Evolutionary conservation across 148 eudicot species (phyloP).

Genomic region (Rhododendron ovatum): DNA sequence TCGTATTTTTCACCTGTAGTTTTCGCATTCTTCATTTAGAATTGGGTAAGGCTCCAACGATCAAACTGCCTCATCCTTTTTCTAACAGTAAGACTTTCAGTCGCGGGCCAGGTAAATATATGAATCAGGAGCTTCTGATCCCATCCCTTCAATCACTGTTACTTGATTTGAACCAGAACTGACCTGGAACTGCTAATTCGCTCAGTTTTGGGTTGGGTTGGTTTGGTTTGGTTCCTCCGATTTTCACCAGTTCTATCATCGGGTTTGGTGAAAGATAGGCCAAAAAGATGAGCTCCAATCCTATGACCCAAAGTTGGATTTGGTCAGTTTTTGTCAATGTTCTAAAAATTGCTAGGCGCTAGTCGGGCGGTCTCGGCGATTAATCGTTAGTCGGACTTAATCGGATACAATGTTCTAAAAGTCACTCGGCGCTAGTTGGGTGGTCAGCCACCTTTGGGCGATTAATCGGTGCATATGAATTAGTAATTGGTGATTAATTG

Average conservation of each 20-base stretch:
- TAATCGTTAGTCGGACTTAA: too few species aligned
- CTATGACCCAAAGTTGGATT: neutral
- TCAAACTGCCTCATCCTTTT: neutral
- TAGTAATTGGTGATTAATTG: too few species aligned
- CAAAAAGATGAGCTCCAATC: neutral
- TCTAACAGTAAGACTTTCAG: neutral
- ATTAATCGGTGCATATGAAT: too few species aligned
- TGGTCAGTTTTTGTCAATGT: too few species aligned
- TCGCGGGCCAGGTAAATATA: neutral
- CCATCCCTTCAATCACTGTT: neutral
- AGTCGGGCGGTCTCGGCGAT: too few species aligned
- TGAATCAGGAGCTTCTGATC: neutral
- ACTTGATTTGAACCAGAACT: neutral
- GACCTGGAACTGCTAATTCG: neutral
- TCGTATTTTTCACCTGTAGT: neutral
- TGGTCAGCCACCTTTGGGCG: too few species aligned
- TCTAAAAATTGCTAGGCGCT: too few species aligned
- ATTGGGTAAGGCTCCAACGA: neutral
- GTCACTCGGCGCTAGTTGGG: too few species aligned
- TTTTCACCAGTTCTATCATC: neutral
- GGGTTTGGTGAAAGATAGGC: neutral
- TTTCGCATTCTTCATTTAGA: neutral
- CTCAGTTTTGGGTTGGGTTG: neutral
- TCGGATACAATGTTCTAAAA: too few species aligned
- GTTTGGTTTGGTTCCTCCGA: neutral